Evolutionary conservation across 2,329 filamentous ascomycete genomes (phyloP), one percentile per base, ranked within the genome.

Genomic region (Fusarium nanum): DNA sequence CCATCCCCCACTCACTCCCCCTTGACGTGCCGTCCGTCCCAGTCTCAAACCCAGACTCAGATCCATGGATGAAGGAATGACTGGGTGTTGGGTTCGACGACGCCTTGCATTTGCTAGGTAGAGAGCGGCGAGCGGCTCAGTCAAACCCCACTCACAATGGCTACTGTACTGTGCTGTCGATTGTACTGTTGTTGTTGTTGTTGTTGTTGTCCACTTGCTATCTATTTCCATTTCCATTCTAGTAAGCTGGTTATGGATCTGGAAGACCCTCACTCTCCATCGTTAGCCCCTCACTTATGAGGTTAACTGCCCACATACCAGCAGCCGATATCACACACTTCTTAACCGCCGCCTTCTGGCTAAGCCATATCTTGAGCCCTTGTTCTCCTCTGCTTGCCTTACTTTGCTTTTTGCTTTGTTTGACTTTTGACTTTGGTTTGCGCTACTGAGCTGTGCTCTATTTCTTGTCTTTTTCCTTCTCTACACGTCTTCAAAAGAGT

Each of bases 201-300:
- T 52, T 37, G 12, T n/a, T 41, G 32, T 16, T 41, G 48, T 53
- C 28, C 28, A 30, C 28, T 30, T 37, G 18, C 30, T 52, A 52
- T 52, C 49, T 32, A 37, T 52, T 37, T 52, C 48, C 32, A 52
- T 52, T 40, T 52, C 48, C 49, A 53, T 53, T 53, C 49, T 53
- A 41, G 49, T 40, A 41, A 42, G 13, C 40, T 57, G 25, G 56
- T 34, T 40, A 50, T 68, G 54, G 66, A 63, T 52, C 50, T 59
- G 64, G 49, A 48, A 42, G 64, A 56, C 66, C 69, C 65, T 67
- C 62, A 58, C 62, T 65, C 46, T 65, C 61, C 69, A 68, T 70
- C 53, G 37, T 56, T 58, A 73, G 72, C 72, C 72, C 72, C 72
- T 74, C 72, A 71, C 65, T 57, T 63, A 71, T 73, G 72, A 73